Percentiles rank a stretch among this genome's conserved stretches.
These are phyloP conservation scores for Acanthamoeba sp. DNA, from an alignment of 208 protist species.

Conservation along the genomic window DNA sequence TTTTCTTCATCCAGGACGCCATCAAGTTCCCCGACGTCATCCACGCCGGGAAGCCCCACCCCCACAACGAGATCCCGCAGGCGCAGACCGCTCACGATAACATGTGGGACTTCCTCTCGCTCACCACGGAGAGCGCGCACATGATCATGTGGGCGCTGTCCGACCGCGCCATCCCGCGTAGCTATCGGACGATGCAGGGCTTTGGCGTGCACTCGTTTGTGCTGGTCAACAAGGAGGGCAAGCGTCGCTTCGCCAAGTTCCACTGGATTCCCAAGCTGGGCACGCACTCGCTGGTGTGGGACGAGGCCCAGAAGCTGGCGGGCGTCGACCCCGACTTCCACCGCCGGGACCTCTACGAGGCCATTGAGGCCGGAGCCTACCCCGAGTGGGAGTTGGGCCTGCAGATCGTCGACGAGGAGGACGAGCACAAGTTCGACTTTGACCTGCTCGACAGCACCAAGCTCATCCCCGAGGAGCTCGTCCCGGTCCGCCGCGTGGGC, in stretches of 20 bases:
- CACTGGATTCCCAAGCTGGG: constrained; percentile 90
- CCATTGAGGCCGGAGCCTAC: constrained; percentile 86
- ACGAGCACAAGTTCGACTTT: constrained; percentile 86
- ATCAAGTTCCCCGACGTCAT: constrained; percentile 90
- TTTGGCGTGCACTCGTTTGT: constrained; percentile 88
- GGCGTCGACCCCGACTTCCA: constrained; percentile 86
- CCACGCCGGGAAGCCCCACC: constrained; percentile 91
- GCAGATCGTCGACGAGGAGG: constrained; percentile 89
- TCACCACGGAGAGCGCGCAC: constrained; percentile 88
- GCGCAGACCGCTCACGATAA: constrained; percentile 79
- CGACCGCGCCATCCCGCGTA: constrained; percentile 86
- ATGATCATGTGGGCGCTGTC: constrained; percentile 87
- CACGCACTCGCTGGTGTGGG: constrained; percentile 85
- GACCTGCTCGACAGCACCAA: constrained; percentile 92
- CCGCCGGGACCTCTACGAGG: constrained; percentile 89
- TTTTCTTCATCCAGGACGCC: constrained; percentile 91
- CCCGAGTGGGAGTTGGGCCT: constrained; percentile 88
- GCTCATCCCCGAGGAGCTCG: constrained; percentile 89
- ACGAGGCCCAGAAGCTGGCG: constrained; percentile 87
- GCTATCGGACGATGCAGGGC: constrained; percentile 86
- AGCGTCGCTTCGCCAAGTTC: constrained; percentile 88
- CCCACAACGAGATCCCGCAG: constrained; percentile 87
- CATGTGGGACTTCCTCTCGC: constrained; percentile 88
- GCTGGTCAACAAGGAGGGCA: constrained; percentile 88
- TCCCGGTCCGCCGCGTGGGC: constrained; percentile 89